Base-by-base conservation (phyloP, 768 basidiomycete species). In the Lentinula lateritia region DNA sequence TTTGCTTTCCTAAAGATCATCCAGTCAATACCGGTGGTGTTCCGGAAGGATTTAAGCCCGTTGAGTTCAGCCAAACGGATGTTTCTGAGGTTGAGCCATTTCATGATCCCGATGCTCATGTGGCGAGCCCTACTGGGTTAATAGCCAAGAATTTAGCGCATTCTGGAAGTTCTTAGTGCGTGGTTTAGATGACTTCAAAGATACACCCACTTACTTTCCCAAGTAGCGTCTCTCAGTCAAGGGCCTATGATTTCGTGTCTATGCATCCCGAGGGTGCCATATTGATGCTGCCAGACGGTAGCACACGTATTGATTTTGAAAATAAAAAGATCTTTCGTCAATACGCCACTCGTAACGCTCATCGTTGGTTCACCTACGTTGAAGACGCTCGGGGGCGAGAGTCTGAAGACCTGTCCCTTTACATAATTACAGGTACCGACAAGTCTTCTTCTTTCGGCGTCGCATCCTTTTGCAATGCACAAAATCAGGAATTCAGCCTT, bases 41-140 rank as follows among this genome's bases (percentile, higher is more conserved):
- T 15, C 71, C 72, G 0, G 66, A 63, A 2, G 64, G 60, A 13
- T 71, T 72, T 23, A 58, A 1, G 38, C 67, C 65, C 18, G 58
- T 72, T 18, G 48, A 41, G 12, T 39, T 36, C 4, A 54, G 23
- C 18, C 41, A 42, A 12, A 62, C 28, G 20, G 52, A 62, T 8
- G 34, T 38, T 16, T 35, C 38, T 9, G 52, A 60, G 38, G 28
- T 59, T 34, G 58, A 59, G 39, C 58, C 58, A 12, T 59, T 48
- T 50, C 58, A 32, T 18, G 58, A 59, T 34, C 28, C 18, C 13
- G 58, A 59, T 38, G 58, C 45, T 7, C 58, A 59, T 50, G 42
- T 59, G 13, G 58, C 58, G 16, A 23, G 45, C 18, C 58, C 55
- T n/a, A 45, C 20, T 16, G 38, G 41, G 8, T 45, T 20, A 15